Evolutionary conservation across 306 rosid genomes (phyloP).

Genomic region (Gillenia trifoliata): DNA sequence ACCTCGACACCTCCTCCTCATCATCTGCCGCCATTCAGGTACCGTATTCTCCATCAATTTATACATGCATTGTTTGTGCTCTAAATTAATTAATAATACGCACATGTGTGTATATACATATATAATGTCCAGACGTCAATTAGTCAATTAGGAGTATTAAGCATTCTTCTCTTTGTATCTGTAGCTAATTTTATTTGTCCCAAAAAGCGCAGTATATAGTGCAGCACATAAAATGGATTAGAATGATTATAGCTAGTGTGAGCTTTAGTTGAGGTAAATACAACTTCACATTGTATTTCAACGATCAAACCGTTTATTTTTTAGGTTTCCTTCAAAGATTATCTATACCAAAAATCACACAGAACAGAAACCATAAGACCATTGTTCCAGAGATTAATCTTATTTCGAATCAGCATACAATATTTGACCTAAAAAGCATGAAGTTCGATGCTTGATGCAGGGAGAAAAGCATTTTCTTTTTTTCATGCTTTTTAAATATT

Average conservation of each 20-base stretch:
- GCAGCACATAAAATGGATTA: neutral
- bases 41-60: neutral
- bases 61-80: neutral
- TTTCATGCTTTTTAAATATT: slow-evolving; percentile 23
- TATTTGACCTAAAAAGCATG: slow-evolving; percentile 46
- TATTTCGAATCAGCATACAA: neutral
- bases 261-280: neutral
- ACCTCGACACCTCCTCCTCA: slow-evolving; percentile 11
- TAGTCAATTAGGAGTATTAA: neutral
- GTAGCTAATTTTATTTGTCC: neutral
- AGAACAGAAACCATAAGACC: neutral
- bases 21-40: slow-evolving; percentile 46
- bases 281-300: neutral
- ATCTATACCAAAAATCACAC: neutral
- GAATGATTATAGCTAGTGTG: neutral
- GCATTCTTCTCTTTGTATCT: neutral
- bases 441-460: slow-evolving; percentile 32
- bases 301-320: too few relatives aligned
- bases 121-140: neutral
- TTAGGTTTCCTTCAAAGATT: too few relatives aligned
- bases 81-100: neutral
- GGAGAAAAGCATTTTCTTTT: slow-evolving; percentile 40
- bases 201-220: too few relatives aligned
- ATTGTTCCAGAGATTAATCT: neutral
- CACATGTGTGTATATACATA: neutral